Percentiles rank a stretch among this genome's conserved stretches.
phyloP scores from a whole-genome alignment of 2,329 filamentous ascomycete species.

The Penicillium hordei region DNA sequence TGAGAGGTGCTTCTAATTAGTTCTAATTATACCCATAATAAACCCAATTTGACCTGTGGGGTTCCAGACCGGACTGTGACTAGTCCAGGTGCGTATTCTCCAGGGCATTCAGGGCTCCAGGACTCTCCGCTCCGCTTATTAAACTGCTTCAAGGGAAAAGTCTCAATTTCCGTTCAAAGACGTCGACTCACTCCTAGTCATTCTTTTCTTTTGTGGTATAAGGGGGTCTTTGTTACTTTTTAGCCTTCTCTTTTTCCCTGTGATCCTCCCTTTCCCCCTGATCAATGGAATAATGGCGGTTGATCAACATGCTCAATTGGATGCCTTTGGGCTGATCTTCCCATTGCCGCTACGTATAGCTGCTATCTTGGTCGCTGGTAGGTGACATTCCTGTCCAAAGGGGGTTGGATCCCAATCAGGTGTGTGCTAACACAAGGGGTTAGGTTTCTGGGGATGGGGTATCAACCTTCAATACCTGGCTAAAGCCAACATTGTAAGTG shows the following conservation, averaged over 20 bases:
- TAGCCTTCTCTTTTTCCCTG: constrained; percentile 4
- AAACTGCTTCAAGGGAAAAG: constrained; percentile 15
- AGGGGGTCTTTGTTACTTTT: constrained; percentile 12
- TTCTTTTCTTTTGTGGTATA: constrained; percentile 34
- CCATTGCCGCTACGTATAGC: constrained; percentile 88
- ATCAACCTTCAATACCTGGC: constrained; percentile 86
- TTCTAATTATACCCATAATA: constrained; percentile 5
- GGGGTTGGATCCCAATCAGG: neutral
- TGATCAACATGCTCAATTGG: constrained; percentile 54
- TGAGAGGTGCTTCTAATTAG: constrained; percentile 7
- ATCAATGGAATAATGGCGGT: constrained; percentile 44
- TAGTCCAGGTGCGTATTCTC: constrained; percentile 14
- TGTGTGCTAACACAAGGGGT: constrained; percentile 14
- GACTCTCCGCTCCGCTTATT: constrained; percentile 16
- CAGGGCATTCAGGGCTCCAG: neutral
- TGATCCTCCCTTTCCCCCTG: constrained; percentile 13
- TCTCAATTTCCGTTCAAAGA: constrained; percentile 8
- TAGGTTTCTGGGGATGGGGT: constrained; percentile 94
- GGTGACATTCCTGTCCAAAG: constrained; percentile 24
- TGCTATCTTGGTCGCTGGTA: constrained; percentile 81
- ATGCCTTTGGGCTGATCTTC: constrained; percentile 82
- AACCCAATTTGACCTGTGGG: constrained; percentile 7
- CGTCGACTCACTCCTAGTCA: constrained; percentile 36
- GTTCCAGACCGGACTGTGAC: constrained; percentile 9
- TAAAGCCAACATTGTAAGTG: constrained; percentile 68